These are phyloP conservation scores for Spinacia oleracea DNA, from an alignment of 179 eudicot genomes.

Conservation along the genomic window DNA sequence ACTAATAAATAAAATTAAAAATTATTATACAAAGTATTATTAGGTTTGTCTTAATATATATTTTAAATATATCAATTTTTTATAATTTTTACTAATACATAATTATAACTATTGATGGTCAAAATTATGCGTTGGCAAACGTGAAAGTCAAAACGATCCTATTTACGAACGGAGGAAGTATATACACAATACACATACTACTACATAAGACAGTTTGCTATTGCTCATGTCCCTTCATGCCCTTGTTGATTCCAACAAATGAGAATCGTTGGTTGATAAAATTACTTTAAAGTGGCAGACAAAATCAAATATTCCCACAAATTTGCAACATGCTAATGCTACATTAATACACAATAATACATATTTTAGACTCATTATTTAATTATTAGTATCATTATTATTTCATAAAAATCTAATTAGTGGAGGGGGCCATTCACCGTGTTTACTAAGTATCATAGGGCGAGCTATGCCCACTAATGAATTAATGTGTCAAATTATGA, in stretches of 20 bases:
- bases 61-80: no score
- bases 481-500: constrained; percentile 29
- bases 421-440: constrained; percentile 33
- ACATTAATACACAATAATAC: background rate
- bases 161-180: no score
- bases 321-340: constrained; percentile 16
- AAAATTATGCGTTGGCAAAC: no score
- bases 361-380: background rate
- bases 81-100: no score
- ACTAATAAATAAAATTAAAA: no score
- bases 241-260: constrained; percentile 59
- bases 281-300: constrained; percentile 53
- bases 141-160: no score
- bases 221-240: constrained; percentile 50
- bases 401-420: background rate
- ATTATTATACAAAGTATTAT: no score
- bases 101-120: no score
- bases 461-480: constrained; percentile 26
- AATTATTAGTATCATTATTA: background rate
- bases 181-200: no score
- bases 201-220: constrained; percentile 17
- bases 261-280: constrained; percentile 24
- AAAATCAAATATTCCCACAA: constrained; percentile 43
- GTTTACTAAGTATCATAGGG: constrained; percentile 19
- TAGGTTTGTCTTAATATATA: no score